Percentiles rank a stretch among this genome's conserved stretches.
Evolutionary conservation across 2,329 filamentous ascomycete species (phyloP).

Genomic region (Sporothrix curviconia): DNA sequence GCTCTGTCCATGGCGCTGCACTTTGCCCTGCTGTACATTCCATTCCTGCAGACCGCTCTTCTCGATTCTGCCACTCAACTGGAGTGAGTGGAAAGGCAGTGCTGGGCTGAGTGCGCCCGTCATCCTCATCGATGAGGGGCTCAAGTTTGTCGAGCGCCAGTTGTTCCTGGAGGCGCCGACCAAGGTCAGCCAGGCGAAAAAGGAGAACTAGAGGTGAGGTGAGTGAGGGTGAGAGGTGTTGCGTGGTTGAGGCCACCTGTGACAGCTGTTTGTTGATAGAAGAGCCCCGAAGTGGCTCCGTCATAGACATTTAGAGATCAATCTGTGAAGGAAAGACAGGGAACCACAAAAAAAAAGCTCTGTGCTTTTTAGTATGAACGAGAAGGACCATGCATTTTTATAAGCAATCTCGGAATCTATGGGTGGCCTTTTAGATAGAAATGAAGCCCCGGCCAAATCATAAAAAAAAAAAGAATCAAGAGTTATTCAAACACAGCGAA

Average conservation of each 20-base stretch:
- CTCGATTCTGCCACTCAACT: conserved; percentile 80
- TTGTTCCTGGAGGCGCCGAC: conserved; percentile 50
- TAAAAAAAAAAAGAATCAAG: not conserved
- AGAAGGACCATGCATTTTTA: not conserved
- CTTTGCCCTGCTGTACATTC: conserved; percentile 87
- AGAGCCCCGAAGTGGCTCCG: not conserved
- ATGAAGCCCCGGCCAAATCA: not conserved
- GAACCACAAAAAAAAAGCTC: not conserved
- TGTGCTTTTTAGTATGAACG: not conserved
- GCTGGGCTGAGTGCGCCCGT: conserved; percentile 83
- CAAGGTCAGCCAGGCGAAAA: conserved; percentile 41
- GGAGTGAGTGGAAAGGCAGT: conserved; percentile 91
- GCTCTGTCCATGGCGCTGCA: conserved; percentile 87
- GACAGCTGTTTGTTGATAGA: not conserved
- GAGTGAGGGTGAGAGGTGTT: not conserved
- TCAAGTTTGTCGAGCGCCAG: conserved; percentile 70
- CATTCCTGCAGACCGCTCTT: conserved; percentile 83
- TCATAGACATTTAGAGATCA: conserved; percentile 5
- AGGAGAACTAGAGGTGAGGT: conserved; percentile 40
- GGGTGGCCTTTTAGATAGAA: conserved; percentile 10
- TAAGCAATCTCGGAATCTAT: not conserved
- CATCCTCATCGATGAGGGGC: conserved; percentile 77
- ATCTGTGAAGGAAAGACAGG: not conserved
- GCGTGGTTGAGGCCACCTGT: too few relatives aligned
- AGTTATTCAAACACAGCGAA: not conserved